Evolutionary conservation across 2,329 filamentous ascomycete genomes (phyloP), one percentile per base, ranked within the genome.

Genomic region (Dactylella cylindrospora): DNA sequence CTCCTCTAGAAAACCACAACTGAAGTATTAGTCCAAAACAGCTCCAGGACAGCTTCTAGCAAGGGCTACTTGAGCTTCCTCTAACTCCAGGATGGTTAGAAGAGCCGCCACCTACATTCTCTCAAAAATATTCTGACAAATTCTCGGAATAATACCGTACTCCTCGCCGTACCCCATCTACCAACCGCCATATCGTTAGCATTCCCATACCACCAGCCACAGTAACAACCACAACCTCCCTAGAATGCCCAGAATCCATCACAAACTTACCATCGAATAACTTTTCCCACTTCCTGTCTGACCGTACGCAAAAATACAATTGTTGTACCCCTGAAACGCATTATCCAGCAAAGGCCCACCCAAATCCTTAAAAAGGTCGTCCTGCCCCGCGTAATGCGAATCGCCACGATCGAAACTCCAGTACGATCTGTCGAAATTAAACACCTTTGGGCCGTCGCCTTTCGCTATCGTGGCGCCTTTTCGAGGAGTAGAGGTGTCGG

Each of bases 291-390:
- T 97, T 68, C 93, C 93, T 1, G 93, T 98, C 45, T 98, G 93
- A 13, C 93, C 93, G 72, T 98, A 98, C 10, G 93, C 93, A 72
- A 98, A 98, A 71, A 98, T 98, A 79, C 93, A 98, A 74, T 97
- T 98, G 78, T 98, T 97, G 77, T 97, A 98, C 36, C 93, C 93
- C 70, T 91, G 84, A 72, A 98, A 98, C 13, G 93, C 93, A 81
- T 98, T 98, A 76, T 98, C 91, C 67, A 98, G 80, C 57, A 98
- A 79, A 47, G 93, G 93, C 68, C 84, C 82, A 65, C 93, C 93
- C 65, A 98, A 76, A 72, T 97, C 93, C 49, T 84, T 79, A 73
- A 95, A 94, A 13, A 98, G 78, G 70, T 93, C 82, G 61, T 91
- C 86, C 73, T 98, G 93, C 13, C 88, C 89, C 36, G 93, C 68